Evolutionary conservation across 805 yeast genomes (phyloP), one percentile per base, ranked within the genome.

Genomic region (Candida chilensis): DNA sequence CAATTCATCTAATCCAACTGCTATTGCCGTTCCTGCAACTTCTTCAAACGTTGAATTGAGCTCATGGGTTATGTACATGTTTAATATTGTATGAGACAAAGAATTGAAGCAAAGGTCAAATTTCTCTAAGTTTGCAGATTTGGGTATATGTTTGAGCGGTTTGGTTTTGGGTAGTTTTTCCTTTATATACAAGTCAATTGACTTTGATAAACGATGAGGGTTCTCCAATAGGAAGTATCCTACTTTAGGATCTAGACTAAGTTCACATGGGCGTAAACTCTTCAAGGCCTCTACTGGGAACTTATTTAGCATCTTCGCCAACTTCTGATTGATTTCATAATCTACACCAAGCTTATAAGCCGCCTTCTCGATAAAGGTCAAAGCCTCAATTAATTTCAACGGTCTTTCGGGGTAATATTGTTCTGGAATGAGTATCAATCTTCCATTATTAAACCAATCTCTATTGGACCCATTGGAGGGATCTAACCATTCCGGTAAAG

Each of bases 401-500:
- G 61, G 58, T 27, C 59, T 45, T 12, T 48, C 40, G 4, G 41
- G 38, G 24, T 52, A 49, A 32, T 45, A 64, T 4, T 50, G 47
- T 12, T 50, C 43, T 2, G 75, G 74, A 6, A 69, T 58, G 14
- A 59, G 37, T 32, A 57, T 40, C 10, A 67, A 42, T 14, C 48
- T 38, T 3, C 67, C 66, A 27, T 57, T 45, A 31, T 66, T 59
- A 6, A 73, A 37, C 82, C 82, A 75, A 2, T 67, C 47, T 33
- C 83, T 50, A 42, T 75, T 73, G 11, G 50, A 41, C 0, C 78
- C 63, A 31, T 51, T 57, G 13, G 51, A 57, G 2, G 74, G 74
- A 5, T 51, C 56, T 7, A 69, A 40, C 68, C 75, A 69, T 4
- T 52, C 52, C 0, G 77, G 75, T 2, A 74, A 34, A 2, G 38